These are phyloP conservation scores for Jamesozyma lodderae DNA, from an alignment of 805 yeast species.

Conservation along the genomic window DNA sequence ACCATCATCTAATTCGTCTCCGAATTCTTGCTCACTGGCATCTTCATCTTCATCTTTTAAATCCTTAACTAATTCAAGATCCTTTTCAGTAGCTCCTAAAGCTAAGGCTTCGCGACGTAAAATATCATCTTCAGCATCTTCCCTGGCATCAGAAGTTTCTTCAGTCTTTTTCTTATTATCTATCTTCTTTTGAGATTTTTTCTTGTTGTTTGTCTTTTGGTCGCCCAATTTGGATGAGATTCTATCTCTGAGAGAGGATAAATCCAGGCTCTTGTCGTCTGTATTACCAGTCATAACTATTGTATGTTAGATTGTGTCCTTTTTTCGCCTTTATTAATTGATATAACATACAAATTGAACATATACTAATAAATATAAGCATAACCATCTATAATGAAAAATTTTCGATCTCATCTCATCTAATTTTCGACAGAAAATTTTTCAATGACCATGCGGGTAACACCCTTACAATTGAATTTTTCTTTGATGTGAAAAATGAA, in stretches of 20 bases:
- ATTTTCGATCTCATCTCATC: too few species aligned
- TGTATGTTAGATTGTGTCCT: too few species aligned
- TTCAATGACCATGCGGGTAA: too few species aligned
- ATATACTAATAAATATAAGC: too few species aligned
- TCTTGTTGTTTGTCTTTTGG: conserved; percentile 18
- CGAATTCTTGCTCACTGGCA: conserved; percentile 35
- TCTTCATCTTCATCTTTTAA: conserved; percentile 41
- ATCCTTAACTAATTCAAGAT: conserved; percentile 53
- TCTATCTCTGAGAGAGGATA: conserved; percentile 54
- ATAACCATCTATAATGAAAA: too few species aligned
- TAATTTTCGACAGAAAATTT: too few species aligned
- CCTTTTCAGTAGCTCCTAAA: conserved; percentile 83
- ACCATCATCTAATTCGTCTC: conserved; percentile 28
- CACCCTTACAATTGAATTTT: too few species aligned
- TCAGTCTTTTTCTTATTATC: conserved; percentile 19
- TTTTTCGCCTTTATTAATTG: too few species aligned
- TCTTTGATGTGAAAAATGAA: too few species aligned
- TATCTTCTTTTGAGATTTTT: conserved; percentile 10
- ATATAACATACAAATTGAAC: too few species aligned
- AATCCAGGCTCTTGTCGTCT: conserved; percentile 14
- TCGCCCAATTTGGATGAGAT: conserved; percentile 44
- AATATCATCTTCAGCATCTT: conserved; percentile 13
- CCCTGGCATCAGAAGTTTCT: conserved; percentile 4
- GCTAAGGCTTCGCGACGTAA: conserved; percentile 67
- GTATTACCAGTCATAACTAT: not conserved